These are phyloP conservation scores for Spergularia marina DNA, from an alignment of 148 eudicot species.

Conservation along the genomic window DNA sequence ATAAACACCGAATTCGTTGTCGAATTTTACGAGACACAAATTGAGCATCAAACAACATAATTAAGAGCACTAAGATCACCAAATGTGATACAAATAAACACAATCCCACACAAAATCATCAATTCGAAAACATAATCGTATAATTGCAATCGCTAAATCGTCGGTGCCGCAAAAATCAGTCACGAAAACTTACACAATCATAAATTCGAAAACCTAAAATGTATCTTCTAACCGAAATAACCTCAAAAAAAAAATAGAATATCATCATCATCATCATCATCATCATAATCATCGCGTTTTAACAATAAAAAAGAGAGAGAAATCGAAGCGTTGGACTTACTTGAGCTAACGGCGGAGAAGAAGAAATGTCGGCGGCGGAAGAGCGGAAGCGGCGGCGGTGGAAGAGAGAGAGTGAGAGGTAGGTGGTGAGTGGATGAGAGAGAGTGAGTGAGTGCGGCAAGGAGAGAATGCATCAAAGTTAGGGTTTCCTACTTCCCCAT, in stretches of 20 bases:
- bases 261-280: no score
- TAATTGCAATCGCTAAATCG: background rate
- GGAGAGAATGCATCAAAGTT: background rate
- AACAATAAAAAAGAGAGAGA: background rate
- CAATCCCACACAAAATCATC: background rate
- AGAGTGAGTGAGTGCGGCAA: background rate
- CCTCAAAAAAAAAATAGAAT: no score
- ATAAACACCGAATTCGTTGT: no score
- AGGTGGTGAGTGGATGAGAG: conserved; percentile 1
- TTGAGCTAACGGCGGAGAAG: background rate
- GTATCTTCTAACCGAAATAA: no score
- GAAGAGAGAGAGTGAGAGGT: background rate
- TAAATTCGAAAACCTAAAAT: no score
- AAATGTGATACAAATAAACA: no score
- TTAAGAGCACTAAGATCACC: no score
- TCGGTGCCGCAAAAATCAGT: no score
- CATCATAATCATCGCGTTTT: background rate
- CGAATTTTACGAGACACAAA: no score
- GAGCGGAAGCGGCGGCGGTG: background rate
- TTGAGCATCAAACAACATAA: no score
- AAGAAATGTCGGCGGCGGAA: no score
- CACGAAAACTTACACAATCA: no score
- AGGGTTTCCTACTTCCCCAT: background rate
- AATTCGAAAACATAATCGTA: background rate
- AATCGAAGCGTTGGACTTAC: background rate